Evolutionary conservation across 1,139 yeast species (phyloP).

Genomic region (Protomyces pachydermus): DNA sequence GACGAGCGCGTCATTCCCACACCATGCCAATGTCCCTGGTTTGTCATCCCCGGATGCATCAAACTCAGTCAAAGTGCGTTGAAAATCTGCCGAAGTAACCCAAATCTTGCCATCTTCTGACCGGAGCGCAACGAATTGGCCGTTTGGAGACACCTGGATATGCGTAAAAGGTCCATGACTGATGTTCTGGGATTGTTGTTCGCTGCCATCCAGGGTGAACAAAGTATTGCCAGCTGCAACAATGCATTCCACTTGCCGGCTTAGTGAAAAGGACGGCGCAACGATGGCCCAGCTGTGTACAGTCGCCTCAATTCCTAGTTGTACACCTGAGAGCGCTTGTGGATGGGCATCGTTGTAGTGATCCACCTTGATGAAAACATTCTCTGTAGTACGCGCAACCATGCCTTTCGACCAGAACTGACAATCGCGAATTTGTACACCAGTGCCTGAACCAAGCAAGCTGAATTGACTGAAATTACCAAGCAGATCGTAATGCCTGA

Average conservation of each 20-base stretch:
- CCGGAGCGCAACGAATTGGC: constrained; percentile 56
- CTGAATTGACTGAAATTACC: constrained; percentile 58
- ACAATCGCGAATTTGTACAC: constrained; percentile 42
- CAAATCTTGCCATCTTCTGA: constrained; percentile 48
- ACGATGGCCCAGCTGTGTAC: constrained; percentile 39
- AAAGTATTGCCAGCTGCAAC: constrained; percentile 36
- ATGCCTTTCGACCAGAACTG: constrained; percentile 42
- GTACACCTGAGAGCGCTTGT: constrained; percentile 32
- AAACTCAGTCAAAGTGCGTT: constrained; percentile 51
- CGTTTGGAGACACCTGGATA: constrained; percentile 56
- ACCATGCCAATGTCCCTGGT: constrained; percentile 59
- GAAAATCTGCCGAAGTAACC: constrained; percentile 52
- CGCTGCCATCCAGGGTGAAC: constrained; percentile 35
- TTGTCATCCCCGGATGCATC: constrained; percentile 35
- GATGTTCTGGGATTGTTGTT: constrained; percentile 37
- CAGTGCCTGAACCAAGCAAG: constrained; percentile 41
- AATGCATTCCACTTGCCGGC: constrained; percentile 39
- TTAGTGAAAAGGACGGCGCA: constrained; percentile 38
- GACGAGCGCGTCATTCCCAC: constrained; percentile 77
- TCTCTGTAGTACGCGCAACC: constrained; percentile 40
- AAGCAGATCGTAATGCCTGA: constrained; percentile 65
- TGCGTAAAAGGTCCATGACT: constrained; percentile 57
- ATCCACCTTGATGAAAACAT: constrained; percentile 41
- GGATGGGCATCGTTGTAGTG: constrained; percentile 39
- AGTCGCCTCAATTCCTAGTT: constrained; percentile 30